phyloP scores from a whole-genome alignment of 441 rosid species.

The Pelargonium myrrhifolium region DNA sequence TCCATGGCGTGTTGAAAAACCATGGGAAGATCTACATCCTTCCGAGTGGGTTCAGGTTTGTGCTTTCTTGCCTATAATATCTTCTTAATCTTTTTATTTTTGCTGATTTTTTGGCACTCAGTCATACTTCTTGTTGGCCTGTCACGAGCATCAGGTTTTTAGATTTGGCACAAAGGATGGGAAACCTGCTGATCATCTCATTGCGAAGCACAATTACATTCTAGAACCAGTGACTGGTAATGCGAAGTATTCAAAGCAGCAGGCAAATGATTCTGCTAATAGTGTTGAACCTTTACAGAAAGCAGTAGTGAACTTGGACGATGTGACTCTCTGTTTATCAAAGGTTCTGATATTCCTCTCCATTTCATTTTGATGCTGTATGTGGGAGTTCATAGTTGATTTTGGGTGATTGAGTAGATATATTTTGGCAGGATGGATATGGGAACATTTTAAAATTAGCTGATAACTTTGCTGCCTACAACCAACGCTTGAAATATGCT shows the following conservation, averaged over 20 bases:
- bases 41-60: conserved; percentile 91
- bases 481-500: conserved; percentile 79
- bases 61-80: conserved; percentile 8
- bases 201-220: conserved; percentile 62
- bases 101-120: conserved; percentile 13
- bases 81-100: not conserved
- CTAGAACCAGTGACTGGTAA: conserved; percentile 93
- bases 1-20: conserved; percentile 79
- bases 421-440: conserved; percentile 71
- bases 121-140: conserved; percentile 10
- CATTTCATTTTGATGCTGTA: conserved; percentile 17
- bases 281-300: conserved; percentile 63
- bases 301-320: conserved; percentile 83
- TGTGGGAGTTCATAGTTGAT: conserved; percentile 18
- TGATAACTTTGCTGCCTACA: conserved; percentile 88
- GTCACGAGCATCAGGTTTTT: conserved; percentile 52
- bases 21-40: conserved; percentile 89
- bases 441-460: conserved; percentile 82
- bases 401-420: conserved; percentile 20
- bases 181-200: conserved; percentile 57
- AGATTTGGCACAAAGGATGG: conserved; percentile 81
- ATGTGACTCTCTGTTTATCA: conserved; percentile 89
- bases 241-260: conserved; percentile 72
- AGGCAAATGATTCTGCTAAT: conserved; percentile 34
- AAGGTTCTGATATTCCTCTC: conserved; percentile 47